These are phyloP conservation scores for Passalora sequoiae DNA, from an alignment of 2,329 filamentous ascomycete species.

Conservation along the genomic window DNA sequence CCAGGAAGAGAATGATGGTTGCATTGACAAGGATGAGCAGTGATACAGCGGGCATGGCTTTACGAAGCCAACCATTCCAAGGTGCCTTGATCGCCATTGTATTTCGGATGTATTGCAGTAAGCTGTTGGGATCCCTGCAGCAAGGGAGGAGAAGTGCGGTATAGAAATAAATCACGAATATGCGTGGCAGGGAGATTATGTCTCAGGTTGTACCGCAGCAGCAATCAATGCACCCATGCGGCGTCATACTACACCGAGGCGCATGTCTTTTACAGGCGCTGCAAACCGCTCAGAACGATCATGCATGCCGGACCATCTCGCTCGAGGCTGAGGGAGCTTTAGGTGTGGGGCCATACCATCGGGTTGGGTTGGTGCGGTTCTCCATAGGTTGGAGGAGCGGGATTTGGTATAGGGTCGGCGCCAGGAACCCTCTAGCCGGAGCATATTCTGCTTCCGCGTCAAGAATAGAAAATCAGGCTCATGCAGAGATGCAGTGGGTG, in stretches of 20 bases:
- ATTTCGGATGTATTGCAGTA: background rate
- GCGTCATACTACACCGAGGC: background rate
- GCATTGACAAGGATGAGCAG: slow-evolving; percentile 15
- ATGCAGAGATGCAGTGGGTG: background rate
- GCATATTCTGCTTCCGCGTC: background rate
- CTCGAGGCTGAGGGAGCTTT: background rate
- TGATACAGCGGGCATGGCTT: slow-evolving; percentile 15
- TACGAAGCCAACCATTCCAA: slow-evolving; percentile 18
- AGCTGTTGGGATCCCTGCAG: too few relatives aligned
- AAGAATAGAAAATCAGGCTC: slow-evolving; percentile 4
- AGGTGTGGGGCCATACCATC: background rate
- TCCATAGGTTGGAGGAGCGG: background rate
- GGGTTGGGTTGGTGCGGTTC: background rate
- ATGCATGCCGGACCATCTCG: background rate
- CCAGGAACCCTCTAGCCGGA: background rate
- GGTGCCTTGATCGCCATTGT: slow-evolving; percentile 20
- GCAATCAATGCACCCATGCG: background rate
- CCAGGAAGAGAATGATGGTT: slow-evolving; percentile 12
- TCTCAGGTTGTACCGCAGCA: slow-evolving; percentile 1
- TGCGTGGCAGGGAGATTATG: slow-evolving; percentile 5
- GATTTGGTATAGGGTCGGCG: background rate
- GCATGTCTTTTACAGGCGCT: background rate
- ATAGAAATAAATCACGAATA: slow-evolving; percentile 1
- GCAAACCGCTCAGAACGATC: background rate
- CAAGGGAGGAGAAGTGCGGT: too few relatives aligned